Conservation (phyloP, 23 red algal genomes). For the Agarophyton chilense region DNA sequence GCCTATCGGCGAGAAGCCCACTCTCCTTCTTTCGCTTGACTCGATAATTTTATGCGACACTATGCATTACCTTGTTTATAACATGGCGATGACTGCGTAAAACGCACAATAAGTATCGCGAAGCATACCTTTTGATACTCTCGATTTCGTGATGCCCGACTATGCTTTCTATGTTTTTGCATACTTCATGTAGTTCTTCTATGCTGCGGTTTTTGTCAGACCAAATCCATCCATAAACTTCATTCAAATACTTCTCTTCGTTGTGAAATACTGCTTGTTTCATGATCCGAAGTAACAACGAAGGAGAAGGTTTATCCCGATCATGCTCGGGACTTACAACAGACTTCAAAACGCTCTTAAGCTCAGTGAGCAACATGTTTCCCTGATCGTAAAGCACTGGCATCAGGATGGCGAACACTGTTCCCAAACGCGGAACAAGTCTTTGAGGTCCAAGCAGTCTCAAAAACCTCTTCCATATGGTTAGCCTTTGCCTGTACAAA, state of each 20-base stretch:
- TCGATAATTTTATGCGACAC: too few species aligned
- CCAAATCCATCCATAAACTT: not conserved
- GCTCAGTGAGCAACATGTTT: constrained; percentile 17
- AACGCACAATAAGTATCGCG: constrained; percentile 12
- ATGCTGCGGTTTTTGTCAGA: constrained; percentile 5
- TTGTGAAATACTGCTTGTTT: constrained; percentile 8
- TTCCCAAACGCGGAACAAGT: constrained; percentile 44
- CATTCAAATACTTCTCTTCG: not conserved
- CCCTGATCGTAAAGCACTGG: constrained; percentile 31
- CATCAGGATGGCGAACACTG: constrained; percentile 66
- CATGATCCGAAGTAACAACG: constrained; percentile 54
- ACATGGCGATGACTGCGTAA: constrained; percentile 14
- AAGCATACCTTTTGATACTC: constrained; percentile 25
- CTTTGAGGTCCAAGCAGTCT: constrained; percentile 56
- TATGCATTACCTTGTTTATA: not conserved
- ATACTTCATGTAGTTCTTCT: constrained; percentile 1
- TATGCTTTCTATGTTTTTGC: constrained; percentile 41
- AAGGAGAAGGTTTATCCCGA: constrained; percentile 26
- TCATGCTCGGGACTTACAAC: not conserved
- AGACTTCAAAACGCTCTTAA: constrained; percentile 22
- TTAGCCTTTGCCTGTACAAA: constrained; percentile 23
- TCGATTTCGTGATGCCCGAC: constrained; percentile 46
- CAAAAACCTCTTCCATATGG: constrained; percentile 77
- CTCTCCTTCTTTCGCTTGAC: not conserved
- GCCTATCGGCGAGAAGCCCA: not conserved